A percentile compares a stretch with the other conserved stretches of the same genome.
Evolutionary conservation across 2,329 filamentous ascomycete genomes (phyloP).

Genomic region (Didymella keratinophila): DNA sequence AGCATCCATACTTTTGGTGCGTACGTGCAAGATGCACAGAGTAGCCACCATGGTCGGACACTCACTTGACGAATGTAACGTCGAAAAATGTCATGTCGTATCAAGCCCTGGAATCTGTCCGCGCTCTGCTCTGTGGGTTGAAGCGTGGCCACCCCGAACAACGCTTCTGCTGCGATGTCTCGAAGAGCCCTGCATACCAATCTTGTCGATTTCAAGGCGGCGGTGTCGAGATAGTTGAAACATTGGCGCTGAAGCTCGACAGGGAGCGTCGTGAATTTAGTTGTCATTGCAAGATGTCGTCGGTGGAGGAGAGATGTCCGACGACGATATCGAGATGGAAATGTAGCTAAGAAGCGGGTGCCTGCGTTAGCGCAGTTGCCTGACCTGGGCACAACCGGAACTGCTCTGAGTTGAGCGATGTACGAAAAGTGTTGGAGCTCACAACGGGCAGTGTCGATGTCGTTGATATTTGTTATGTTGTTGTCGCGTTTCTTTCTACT

Average conservation of each 20-base stretch:
- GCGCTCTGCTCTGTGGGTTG: not conserved
- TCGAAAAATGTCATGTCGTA: not conserved
- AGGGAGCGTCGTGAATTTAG: constrained; percentile 2
- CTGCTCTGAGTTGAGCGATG: not conserved
- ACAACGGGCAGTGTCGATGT: not conserved
- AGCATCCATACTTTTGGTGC: not conserved
- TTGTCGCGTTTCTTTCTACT: not conserved
- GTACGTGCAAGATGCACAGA: not conserved
- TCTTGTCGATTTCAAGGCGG: constrained; percentile 4
- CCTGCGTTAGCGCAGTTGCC: constrained; percentile 12
- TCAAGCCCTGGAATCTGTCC: not conserved
- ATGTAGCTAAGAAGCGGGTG: not conserved
- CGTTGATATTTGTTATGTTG: not conserved
- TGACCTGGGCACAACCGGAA: not conserved
- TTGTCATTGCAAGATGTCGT: not conserved
- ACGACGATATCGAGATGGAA: not conserved
- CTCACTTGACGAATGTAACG: constrained; percentile 10
- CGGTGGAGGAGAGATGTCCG: not conserved
- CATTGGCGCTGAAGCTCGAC: constrained; percentile 35
- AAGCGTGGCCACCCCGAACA: constrained; percentile 10
- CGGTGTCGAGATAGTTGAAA: constrained; percentile 24
- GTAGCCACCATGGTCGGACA: not conserved
- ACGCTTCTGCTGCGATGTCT: constrained; percentile 4
- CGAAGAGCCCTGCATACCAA: not conserved
- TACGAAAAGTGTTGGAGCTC: not conserved